Evolutionary conservation across 768 basidiomycete species (phyloP).

Genomic region (Mrakia gelida): DNA sequence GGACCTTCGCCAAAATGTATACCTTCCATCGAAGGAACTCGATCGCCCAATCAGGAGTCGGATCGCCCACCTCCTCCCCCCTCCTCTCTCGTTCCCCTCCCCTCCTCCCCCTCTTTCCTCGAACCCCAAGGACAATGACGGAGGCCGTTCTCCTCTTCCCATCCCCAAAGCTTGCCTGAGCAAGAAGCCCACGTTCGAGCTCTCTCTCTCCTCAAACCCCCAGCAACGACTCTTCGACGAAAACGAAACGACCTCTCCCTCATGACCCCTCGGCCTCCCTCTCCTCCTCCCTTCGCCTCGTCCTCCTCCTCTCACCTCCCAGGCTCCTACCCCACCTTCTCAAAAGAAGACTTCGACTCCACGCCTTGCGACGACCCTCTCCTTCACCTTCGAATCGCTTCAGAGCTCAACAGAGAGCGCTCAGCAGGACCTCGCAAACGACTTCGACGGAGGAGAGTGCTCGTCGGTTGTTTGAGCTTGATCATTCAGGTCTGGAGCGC

Average conservation of each 20-base stretch:
- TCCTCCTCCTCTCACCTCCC: neutral
- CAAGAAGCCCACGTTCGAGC: neutral
- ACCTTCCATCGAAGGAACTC: no score
- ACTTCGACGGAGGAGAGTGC: neutral
- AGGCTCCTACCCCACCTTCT: neutral
- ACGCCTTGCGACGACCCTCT: neutral
- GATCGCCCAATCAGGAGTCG: no score
- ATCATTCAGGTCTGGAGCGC: neutral
- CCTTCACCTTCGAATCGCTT: neutral
- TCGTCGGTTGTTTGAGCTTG: neutral
- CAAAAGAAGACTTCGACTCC: no score
- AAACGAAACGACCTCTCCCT: neutral
- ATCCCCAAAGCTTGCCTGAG: neutral
- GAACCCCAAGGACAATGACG: no score
- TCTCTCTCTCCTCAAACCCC: neutral
- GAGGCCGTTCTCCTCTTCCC: no score
- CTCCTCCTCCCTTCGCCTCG: neutral
- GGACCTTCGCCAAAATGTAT: no score
- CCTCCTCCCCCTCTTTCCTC: no score
- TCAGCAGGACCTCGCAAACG: neutral
- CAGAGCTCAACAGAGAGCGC: neutral
- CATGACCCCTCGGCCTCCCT: neutral
- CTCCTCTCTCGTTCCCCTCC: no score
- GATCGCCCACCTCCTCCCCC: no score
- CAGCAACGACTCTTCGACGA: neutral